phyloP scores from a whole-genome alignment of 2,329 filamentous ascomycete genomes.

The Trichoderma sp. region DNA sequence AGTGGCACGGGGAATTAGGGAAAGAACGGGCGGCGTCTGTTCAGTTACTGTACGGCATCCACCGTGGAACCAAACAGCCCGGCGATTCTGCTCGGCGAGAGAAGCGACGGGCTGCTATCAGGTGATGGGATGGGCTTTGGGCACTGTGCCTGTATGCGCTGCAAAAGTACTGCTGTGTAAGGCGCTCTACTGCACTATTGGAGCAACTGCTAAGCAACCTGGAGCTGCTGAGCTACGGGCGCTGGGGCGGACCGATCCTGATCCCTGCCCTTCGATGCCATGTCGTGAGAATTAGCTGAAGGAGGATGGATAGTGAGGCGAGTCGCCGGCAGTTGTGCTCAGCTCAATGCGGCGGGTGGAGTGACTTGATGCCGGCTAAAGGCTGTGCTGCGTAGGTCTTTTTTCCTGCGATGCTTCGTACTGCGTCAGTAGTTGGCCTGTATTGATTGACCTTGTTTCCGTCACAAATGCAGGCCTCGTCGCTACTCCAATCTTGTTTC shows the following conservation, averaged over 20 bases:
- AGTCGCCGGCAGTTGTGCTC: neutral
- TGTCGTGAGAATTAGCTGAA: neutral
- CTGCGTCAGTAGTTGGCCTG: neutral
- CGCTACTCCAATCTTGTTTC: neutral
- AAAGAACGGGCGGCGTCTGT: neutral
- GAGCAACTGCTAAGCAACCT: neutral
- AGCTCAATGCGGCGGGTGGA: neutral
- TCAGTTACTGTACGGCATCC: conserved; percentile 1
- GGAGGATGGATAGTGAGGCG: neutral
- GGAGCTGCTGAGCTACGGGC: neutral
- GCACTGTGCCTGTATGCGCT: neutral
- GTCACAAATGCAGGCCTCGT: neutral
- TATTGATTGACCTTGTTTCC: neutral
- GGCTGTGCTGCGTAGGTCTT: neutral
- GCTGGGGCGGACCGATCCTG: neutral
- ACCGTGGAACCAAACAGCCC: neutral
- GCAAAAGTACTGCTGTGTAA: neutral
- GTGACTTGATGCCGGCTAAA: neutral
- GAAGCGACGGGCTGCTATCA: neutral
- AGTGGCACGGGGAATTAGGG: conserved; percentile 10
- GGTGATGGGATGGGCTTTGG: neutral
- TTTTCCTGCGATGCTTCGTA: neutral
- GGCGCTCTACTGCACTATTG: neutral
- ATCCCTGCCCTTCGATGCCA: neutral
- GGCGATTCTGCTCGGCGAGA: neutral